Evolutionary conservation across 2,329 filamentous ascomycete species (phyloP), one percentile per base, ranked within the genome.

Genomic region (Ceratocystis albifundus): DNA sequence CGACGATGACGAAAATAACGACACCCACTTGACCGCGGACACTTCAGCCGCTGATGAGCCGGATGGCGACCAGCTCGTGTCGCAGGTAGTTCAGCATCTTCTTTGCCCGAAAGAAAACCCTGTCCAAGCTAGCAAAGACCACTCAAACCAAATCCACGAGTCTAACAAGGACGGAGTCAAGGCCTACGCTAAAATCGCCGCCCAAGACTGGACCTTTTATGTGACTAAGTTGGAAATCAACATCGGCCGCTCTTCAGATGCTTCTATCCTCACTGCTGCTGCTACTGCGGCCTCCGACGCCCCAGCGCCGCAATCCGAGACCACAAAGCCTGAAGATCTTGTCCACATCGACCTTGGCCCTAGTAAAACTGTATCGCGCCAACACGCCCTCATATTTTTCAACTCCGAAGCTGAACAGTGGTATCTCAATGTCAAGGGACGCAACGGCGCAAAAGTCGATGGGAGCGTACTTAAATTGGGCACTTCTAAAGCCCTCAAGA

Each of bases 291-390:
- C 55, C 22, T 50, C 59, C 12, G 48, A 62, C 10, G 45, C 59
- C n/a, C 36, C 45, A 2, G 59, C 32, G n/a, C 36, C 59, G 4
- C 32, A 32, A 22, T 62, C 59, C 2, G 44, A 65, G 3, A 44
- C 68, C 6, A 41, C 36, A 41, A 75, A 77, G 6, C 76, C 77
- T 36, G 75, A 78, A 44, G 78, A 82, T 55, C 76, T 80, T 15
- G 78, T 97, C 12, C 88, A 96, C 73, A 93, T 99, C 71, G 93
- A 99, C 74, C 80, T 99, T 41, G 89, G 89, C 0, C 89, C 89
- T 0, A 89, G 84, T 76, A 93, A 93, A 77, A 85, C 88, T 73
- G 86, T 93, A 45, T 93, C 89, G 36, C 83, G 89, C 69, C 81
- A 87, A 69, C 89, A 92, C 73, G 89, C 88, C 10, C 80, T 85